Evolutionary conservation across 306 rosid genomes (phyloP), one percentile per base, ranked within the genome.

Genomic region (Quercus dentata): DNA sequence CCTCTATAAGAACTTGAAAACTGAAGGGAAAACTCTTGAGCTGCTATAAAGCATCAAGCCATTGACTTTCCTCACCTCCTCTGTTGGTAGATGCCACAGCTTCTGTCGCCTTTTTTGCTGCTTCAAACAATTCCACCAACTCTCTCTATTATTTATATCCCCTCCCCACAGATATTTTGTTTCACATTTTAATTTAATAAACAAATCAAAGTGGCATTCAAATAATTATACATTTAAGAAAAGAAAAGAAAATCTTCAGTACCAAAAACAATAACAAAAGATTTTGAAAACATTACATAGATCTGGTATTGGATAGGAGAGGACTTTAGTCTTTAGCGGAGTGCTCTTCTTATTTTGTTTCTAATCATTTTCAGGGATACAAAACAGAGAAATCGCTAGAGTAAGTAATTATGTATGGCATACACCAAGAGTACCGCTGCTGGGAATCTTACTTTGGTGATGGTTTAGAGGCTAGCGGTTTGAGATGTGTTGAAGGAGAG

Each of bases 21-120:
- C 93, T 88, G 69, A 96, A 98, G 2, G 99, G 98, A 71, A 96
- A 93, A 30, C 82, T 83, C 86, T 86, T 93, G 33, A 96, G 99
- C 85, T 86, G 97, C 5, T 83, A 83, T 38, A 96, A 90, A 33
- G 94, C 98, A 78, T 93, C 98, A 61, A 96, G 83, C 55, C 99
- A 93, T 23, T 90, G 85, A 77, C 59, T 87, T 74, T 96, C 99
- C 56, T 93, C 97, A 18, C 59, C 84, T 17, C 83, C 86, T 15
- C 85, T 84, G 20, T 89, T 93, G 57, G 75, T 28, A 4, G 89
- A 76, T 14, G 80, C 71, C 18, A 89, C 90, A 2, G 89, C 90
- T 58, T 91, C 98, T 2, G 98, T 97, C 20, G 94, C 91, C 79
- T 90, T 96, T 81, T 86, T 91, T 5, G 89, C 98, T 14, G 93